Base-by-base conservation (phyloP, 345 rosid species). In the Passiflora organensis region DNA sequence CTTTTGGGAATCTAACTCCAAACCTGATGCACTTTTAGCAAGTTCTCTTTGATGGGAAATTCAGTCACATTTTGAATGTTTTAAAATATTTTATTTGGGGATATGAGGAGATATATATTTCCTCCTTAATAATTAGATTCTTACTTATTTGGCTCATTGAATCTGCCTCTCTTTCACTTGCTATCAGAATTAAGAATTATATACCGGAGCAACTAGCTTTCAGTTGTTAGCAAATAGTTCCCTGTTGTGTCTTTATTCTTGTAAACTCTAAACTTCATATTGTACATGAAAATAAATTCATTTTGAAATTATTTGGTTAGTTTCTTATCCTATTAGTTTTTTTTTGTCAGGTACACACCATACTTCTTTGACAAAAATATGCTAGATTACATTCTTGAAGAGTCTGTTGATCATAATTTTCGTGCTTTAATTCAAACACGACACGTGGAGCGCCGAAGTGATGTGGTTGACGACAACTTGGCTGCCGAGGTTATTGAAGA, bases 331-430 rank as follows among this genome's bases (percentile, higher is more conserved):
- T 28, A 2, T 28, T 28, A 2, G 5, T 2, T 28, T 51, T 56
- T 32, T 59, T 64, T 44, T 50, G 21, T 62, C 78, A 89, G 99
- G 99, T 84, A 89, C 70, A 86, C 99, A 39, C 99, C 99, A 11
- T 93, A 86, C 72, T 93, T 93, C 78, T 93, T 93, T 42, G 87
- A 93, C 76, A 89, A 93, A 71, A 75, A 62, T 76, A 86, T 84
- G 73, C 86, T 93, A 18, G 97, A 93, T 76, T 81, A 79, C 80
- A 86, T 93, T 74, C 95, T 89, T 47, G 97, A 93, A 68, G 95
- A 93, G 72, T 89, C 94, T 41, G 91, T 86, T 34, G 96, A 89
- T 68, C 95, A 93, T 71, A 96, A 89, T 76, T 93, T 89, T 60
- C 82, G 83, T 70, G 55, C 76, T 62, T 72, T 93, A 72, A 84